These are phyloP conservation scores for Spinellus fusiger DNA, from an alignment of 192 early-diverging fungal genomes.

Conservation along the genomic window DNA sequence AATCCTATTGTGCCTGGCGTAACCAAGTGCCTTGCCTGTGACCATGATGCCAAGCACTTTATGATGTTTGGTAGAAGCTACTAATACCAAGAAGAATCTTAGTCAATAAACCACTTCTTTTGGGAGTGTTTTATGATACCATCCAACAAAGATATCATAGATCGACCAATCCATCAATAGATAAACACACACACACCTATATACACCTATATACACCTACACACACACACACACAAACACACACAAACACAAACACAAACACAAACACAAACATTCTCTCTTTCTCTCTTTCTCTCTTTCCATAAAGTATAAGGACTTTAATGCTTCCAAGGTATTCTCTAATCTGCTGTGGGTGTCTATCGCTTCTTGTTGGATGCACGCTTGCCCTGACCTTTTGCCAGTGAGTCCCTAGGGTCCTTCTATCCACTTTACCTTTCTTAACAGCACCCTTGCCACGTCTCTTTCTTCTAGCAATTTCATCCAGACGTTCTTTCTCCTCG, in stretches of 20 bases:
- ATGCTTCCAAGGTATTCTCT: neutral
- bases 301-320: neutral
- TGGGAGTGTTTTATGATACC: no score
- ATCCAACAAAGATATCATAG: no score
- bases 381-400: slow-evolving; percentile 42
- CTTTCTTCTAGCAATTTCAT: slow-evolving; percentile 59
- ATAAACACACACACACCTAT: no score
- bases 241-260: neutral
- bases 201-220: no score
- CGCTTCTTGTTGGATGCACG: slow-evolving; percentile 51
- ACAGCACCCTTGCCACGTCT: slow-evolving; percentile 73
- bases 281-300: slow-evolving; percentile 6
- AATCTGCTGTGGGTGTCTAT: slow-evolving; percentile 18
- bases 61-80: slow-evolving; percentile 82
- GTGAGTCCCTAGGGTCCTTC: no score
- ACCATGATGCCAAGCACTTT: slow-evolving; percentile 70
- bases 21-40: slow-evolving; percentile 86
- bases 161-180: no score
- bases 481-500: slow-evolving; percentile 61
- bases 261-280: neutral
- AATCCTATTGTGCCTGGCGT: slow-evolving; percentile 74
- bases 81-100: slow-evolving; percentile 33
- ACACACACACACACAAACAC: neutral
- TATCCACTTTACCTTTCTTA: slow-evolving; percentile 55
- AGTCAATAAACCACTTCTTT: no score